Conservation (phyloP, 2,329 filamentous ascomycete genomes). For the Nemania bipapillata region DNA sequence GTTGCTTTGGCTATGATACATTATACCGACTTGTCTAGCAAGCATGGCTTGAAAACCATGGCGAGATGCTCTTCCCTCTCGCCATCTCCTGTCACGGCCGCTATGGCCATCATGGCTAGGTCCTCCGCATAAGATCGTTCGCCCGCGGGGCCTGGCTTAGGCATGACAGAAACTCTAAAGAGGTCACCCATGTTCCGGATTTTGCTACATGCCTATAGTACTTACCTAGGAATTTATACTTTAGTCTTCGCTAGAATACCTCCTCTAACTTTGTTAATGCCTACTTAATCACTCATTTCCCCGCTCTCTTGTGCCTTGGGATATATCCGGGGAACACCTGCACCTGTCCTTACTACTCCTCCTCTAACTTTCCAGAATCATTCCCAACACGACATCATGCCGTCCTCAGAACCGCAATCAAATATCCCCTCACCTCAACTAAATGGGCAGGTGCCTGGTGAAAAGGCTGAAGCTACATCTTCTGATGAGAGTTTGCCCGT, state of each 20-base stretch:
- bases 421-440: neutral
- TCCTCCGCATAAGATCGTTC: neutral
- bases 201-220: constrained; percentile 3
- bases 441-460: neutral
- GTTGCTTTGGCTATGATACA: neutral
- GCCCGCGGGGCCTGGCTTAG: constrained; percentile 3
- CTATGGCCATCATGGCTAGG: neutral
- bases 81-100: neutral
- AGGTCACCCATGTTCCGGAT: neutral
- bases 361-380: neutral
- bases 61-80: neutral
- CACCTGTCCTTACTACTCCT: neutral
- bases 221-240: constrained; percentile 6
- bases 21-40: neutral
- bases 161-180: constrained; percentile 36
- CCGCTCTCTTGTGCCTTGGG: constrained; percentile 9
- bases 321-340: neutral
- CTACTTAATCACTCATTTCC: constrained; percentile 16
- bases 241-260: constrained; percentile 12
- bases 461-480: constrained; percentile 3
- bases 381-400: constrained; percentile 13
- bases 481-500: constrained; percentile 9
- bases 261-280: neutral
- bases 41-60: neutral
- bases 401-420: neutral